Evolutionary conservation across 768 basidiomycete genomes (phyloP).

Genomic region (Tylopilus cervinicoccineus): DNA sequence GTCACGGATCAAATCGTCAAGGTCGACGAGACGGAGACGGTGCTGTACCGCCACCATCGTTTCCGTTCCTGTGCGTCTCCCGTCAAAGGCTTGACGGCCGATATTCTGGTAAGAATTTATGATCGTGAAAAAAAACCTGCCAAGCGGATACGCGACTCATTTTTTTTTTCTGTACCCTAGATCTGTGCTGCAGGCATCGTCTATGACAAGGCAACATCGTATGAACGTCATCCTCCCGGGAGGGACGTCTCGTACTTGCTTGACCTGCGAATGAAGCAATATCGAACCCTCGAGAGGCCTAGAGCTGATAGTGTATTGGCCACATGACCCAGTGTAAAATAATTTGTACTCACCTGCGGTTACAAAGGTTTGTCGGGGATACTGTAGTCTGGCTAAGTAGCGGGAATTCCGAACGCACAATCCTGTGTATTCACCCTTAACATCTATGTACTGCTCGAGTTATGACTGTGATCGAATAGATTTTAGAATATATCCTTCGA

Average conservation of each 20-base stretch:
- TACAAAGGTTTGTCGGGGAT: not conserved
- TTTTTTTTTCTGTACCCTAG: conserved; percentile 9
- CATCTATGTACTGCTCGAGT: not conserved
- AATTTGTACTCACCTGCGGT: too few relatives aligned
- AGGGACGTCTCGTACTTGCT: conserved; percentile 37
- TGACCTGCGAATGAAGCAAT: conserved; percentile 25
- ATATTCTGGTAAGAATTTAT: conserved; percentile 62
- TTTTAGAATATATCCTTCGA: conserved; percentile 90
- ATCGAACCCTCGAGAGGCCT: conserved; percentile 11
- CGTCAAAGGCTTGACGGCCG: conserved; percentile 79
- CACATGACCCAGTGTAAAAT: not conserved
- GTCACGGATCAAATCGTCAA: conserved; percentile 43
- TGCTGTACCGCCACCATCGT: conserved; percentile 76
- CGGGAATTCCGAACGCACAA: too few relatives aligned
- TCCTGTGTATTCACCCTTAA: not conserved
- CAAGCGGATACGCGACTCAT: not conserved
- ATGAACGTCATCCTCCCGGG: conserved; percentile 54
- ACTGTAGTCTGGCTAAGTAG: too few relatives aligned
- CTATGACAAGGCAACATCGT: conserved; percentile 47
- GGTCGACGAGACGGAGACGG: conserved; percentile 44
- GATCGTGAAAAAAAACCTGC: not conserved
- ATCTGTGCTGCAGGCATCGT: conserved; percentile 58
- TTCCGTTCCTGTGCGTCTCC: conserved; percentile 76
- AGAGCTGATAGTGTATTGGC: not conserved
- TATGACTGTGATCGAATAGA: conserved; percentile 42